Evolutionary conservation across 352 stramenopile species (phyloP), one percentile per base, ranked within the genome.

Genomic region (Pelagophyceae sp.): DNA sequence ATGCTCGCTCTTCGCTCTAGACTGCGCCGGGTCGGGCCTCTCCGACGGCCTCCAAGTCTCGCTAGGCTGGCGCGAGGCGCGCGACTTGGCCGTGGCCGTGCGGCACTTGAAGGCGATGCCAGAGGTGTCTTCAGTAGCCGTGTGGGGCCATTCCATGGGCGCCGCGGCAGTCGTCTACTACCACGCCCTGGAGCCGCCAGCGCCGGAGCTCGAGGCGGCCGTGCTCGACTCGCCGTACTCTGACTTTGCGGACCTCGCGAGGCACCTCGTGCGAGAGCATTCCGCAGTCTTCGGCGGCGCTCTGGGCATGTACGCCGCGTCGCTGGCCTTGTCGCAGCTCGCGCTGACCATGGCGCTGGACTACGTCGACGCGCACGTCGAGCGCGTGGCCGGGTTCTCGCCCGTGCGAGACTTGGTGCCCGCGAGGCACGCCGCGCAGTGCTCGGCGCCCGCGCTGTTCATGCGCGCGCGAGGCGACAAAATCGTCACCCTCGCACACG

Each of bases 111-210:
- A 31, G 27, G 33, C 29, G 20, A 37, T 20, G 15, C 38, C 67
- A 3, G 15, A 25, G 61, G 29, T 65, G 17, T 54, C 45, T 23
- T 54, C 45, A 11, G 29, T 67, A 11, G 58, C 58, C 58, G 67
- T 74, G 35, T 74, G 67, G 67, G 67, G 67, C 33, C 67, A 74
- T 37, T 58, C 35, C 67, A 74, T 74, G 67, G 67, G 67, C 35
- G 67, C 67, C 67, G 67, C 67, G 67, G 31, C 67, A 0, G 37
- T 58, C 33, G 35, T 74, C 38, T 74, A 74, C 38, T 74, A 74
- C 38, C 67, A 74, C 3, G 29, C 15, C 11, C 31, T 29, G 6
- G 20, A 37, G 19, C 3, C 3, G 19, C 17, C 63, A 11, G 11
- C 11, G 15, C 61, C 61, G n/a, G 11, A 11, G 3, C 2, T 74